These are phyloP conservation scores for Boletus coccyginus DNA, from an alignment of 768 basidiomycete genomes.

Conservation along the genomic window DNA sequence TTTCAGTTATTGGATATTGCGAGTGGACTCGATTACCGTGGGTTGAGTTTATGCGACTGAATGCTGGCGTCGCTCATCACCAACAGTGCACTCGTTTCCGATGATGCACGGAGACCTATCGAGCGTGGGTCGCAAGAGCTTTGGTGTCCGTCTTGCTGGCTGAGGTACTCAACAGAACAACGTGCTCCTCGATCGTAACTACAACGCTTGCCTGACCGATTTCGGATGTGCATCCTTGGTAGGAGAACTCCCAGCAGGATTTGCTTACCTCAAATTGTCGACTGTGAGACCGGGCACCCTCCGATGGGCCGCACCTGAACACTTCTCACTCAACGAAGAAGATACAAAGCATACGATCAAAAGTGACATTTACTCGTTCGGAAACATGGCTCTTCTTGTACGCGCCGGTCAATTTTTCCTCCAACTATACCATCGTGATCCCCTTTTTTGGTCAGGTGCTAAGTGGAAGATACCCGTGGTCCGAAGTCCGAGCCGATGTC, in stretches of 20 bases:
- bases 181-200: slow-evolving; percentile 7
- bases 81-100: slow-evolving; percentile 10
- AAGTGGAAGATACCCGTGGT: background rate
- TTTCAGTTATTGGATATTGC: slow-evolving; percentile 6
- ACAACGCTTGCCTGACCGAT: slow-evolving; percentile 4
- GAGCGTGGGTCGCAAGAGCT: background rate
- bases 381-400: slow-evolving; percentile 4
- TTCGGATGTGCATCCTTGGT: slow-evolving; percentile 10
- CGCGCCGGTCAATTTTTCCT: background rate
- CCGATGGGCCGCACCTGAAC: slow-evolving; percentile 8
- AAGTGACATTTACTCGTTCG: slow-evolving; percentile 11
- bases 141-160: no score
- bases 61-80: background rate
- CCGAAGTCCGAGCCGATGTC: background rate
- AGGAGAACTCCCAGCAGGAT: slow-evolving; percentile 1
- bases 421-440: background rate
- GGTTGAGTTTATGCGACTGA: background rate
- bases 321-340: background rate
- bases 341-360: background rate
- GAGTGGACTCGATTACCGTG: slow-evolving; percentile 5
- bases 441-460: background rate
- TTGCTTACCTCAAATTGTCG: background rate
- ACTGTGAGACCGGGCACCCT: slow-evolving; percentile 4
- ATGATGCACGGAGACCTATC: slow-evolving; percentile 7
- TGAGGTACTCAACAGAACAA: slow-evolving; percentile 1